phyloP scores from a whole-genome alignment of 768 basidiomycete species.

The Mrakia frigida region DNA sequence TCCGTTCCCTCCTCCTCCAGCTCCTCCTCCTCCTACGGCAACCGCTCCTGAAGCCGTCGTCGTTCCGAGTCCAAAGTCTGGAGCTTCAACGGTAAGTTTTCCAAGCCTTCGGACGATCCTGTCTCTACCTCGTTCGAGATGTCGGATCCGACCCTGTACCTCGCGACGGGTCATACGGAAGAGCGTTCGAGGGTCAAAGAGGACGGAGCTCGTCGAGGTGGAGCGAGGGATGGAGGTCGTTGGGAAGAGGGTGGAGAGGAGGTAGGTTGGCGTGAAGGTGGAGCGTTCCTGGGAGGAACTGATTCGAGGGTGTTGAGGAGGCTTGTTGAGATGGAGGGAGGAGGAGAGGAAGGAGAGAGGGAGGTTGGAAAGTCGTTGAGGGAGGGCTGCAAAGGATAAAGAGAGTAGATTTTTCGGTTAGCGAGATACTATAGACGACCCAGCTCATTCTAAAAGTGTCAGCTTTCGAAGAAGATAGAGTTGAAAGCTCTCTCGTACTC shows the following conservation, averaged over 20 bases:
- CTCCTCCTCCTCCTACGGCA: neutral
- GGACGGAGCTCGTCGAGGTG: neutral
- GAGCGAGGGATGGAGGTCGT: conserved; percentile 24
- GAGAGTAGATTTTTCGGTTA: neutral
- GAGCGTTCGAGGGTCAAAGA: conserved; percentile 15
- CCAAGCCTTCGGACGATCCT: conserved; percentile 66
- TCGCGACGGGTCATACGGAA: conserved; percentile 26
- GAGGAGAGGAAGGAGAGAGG: conserved; percentile 2
- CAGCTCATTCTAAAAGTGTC: no score
- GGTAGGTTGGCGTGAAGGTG: conserved; percentile 24
- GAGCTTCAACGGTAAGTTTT: conserved; percentile 44
- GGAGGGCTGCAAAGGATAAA: conserved; percentile 15
- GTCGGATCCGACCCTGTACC: conserved; percentile 37
- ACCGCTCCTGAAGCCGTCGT: neutral
- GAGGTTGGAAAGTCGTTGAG: conserved; percentile 26
- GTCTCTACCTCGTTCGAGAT: conserved; percentile 62
- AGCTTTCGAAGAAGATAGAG: no score
- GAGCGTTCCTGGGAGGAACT: neutral
- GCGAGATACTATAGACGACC: neutral
- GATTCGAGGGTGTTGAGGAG: neutral
- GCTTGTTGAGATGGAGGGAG: neutral
- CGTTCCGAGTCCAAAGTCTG: neutral
- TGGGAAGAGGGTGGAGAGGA: conserved; percentile 31
- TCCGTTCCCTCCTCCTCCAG: neutral
- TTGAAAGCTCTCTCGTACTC: no score